Percentiles rank a stretch among this genome's conserved stretches.
Evolutionary conservation across 2,329 filamentous ascomycete species (phyloP).

Genomic region (Colletotrichum viniferum): DNA sequence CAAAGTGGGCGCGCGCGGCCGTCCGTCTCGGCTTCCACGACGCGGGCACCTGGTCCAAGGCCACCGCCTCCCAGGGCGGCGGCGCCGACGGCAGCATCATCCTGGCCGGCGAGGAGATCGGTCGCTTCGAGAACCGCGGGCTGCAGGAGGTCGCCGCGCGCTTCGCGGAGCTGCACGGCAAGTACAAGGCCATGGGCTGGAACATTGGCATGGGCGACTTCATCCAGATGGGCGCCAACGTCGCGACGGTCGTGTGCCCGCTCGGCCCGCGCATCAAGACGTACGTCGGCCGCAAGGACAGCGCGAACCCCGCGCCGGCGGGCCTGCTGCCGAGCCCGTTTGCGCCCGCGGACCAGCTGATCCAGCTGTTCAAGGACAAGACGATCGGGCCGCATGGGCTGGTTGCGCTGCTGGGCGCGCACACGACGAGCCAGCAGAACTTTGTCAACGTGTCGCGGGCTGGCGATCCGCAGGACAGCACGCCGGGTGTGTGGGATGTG

Average conservation of each 20-base stretch:
- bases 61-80: conserved; percentile 33
- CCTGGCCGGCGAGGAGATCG: conserved; percentile 39
- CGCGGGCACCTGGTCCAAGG: conserved; percentile 47
- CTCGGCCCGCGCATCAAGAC: conserved; percentile 52
- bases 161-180: conserved; percentile 42
- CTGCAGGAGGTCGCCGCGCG: conserved; percentile 46
- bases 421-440: conserved; percentile 55
- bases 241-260: conserved; percentile 52
- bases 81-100: conserved; percentile 53
- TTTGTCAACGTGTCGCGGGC: conserved; percentile 43
- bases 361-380: conserved; percentile 56
- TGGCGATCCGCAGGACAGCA: conserved; percentile 54
- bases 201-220: conserved; percentile 58
- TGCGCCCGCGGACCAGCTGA: conserved; percentile 47
- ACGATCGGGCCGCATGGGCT: conserved; percentile 56
- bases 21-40: conserved; percentile 55
- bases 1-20: conserved; percentile 45
- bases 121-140: conserved; percentile 48
- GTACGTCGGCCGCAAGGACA: conserved; percentile 56
- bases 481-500: conserved; percentile 58
- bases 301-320: conserved; percentile 36
- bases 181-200: conserved; percentile 35
- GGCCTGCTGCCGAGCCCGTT: conserved; percentile 48
- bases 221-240: conserved; percentile 55
- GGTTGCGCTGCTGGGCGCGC: conserved; percentile 59